These are phyloP conservation scores for Thielaviopsis euricoi DNA, from an alignment of 2,329 filamentous ascomycete genomes.

Conservation along the genomic window DNA sequence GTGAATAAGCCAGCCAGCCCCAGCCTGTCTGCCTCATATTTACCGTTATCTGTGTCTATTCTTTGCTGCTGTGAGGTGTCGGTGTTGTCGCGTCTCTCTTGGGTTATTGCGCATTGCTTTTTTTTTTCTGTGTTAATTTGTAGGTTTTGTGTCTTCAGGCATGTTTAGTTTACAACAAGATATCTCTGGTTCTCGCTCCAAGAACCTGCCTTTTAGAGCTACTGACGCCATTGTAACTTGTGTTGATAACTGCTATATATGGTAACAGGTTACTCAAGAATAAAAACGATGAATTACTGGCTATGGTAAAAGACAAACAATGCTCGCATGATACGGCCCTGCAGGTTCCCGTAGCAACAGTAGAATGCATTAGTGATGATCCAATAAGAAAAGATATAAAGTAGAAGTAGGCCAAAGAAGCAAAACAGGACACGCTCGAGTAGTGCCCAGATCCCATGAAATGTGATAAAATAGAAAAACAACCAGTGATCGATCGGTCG, in stretches of 20 bases:
- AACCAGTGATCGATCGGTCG: neutral
- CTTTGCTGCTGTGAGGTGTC: neutral
- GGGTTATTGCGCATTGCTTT: neutral
- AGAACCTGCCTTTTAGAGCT: neutral
- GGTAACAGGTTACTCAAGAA: neutral
- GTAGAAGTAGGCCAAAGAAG: neutral
- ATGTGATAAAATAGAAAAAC: neutral
- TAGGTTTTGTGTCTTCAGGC: neutral
- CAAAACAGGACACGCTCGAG: neutral
- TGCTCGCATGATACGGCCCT: no score
- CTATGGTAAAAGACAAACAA: neutral
- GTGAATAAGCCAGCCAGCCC: conserved; percentile 35
- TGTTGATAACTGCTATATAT: no score
- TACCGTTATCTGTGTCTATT: neutral
- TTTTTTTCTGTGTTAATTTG: neutral
- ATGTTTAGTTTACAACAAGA: neutral
- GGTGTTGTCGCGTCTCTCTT: neutral
- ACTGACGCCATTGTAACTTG: neutral
- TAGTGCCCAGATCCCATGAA: neutral
- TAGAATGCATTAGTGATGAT: neutral
- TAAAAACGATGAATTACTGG: neutral
- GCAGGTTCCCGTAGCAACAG: neutral
- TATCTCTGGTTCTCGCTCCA: neutral
- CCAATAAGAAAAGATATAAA: neutral
- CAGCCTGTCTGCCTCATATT: neutral